Evolutionary conservation across 768 basidiomycete genomes (phyloP).

Genomic region (Hortiboletus campestris): DNA sequence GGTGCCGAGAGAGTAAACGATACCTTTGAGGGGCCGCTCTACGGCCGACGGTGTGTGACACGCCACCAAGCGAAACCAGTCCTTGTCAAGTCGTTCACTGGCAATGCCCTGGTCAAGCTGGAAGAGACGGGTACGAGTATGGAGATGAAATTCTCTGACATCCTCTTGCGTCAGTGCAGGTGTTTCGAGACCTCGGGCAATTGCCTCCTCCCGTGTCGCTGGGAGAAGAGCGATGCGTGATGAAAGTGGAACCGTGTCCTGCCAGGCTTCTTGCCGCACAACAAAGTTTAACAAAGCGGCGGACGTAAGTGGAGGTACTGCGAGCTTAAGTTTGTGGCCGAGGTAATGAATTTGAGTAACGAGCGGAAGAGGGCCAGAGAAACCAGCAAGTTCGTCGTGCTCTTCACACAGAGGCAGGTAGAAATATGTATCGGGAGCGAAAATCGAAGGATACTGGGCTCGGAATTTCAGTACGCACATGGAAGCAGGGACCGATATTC

Average conservation of each 20-base stretch:
- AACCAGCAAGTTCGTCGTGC: constrained; percentile 21
- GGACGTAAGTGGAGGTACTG: constrained; percentile 40
- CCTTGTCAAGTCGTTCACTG: constrained; percentile 40
- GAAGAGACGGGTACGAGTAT: constrained; percentile 36
- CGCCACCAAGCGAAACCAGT: constrained; percentile 47
- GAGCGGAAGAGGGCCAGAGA: constrained; percentile 35
- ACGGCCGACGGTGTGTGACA: constrained; percentile 40
- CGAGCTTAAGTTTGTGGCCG: constrained; percentile 39
- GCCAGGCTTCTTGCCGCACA: constrained; percentile 38
- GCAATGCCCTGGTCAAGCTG: constrained; percentile 11
- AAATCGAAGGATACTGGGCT: constrained; percentile 39
- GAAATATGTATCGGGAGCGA: constrained; percentile 45
- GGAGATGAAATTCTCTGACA: constrained; percentile 37
- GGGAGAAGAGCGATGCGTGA: constrained; percentile 26
- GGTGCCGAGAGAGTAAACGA: constrained; percentile 43
- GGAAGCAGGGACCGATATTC: background rate
- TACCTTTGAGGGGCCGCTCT: constrained; percentile 39
- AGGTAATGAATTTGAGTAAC: constrained; percentile 39
- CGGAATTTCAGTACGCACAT: constrained; percentile 4
- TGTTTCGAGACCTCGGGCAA: constrained; percentile 25
- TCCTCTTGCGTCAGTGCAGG: constrained; percentile 40
- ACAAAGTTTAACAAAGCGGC: constrained; percentile 40
- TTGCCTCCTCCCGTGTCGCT: constrained; percentile 35
- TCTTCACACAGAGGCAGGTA: constrained; percentile 38
- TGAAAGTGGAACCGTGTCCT: constrained; percentile 29